Base-by-base conservation (phyloP, 768 basidiomycete species). In the Xerocomellus chrysenteron region DNA sequence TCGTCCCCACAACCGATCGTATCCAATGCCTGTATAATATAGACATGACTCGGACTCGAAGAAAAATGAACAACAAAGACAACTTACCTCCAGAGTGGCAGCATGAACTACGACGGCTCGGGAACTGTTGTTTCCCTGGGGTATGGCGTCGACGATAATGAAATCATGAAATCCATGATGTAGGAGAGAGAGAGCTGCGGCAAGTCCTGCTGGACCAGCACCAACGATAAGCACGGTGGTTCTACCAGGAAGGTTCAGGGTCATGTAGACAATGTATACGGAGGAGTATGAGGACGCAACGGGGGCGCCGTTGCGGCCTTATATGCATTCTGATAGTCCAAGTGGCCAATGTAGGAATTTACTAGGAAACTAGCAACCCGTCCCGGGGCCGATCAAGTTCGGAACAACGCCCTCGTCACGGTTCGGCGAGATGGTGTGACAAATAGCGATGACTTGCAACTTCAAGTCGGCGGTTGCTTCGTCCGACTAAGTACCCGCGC, bases 211-310 rank as follows among this genome's bases (percentile, higher is more conserved):
- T 24, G 82, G 82, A 17, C 82, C 81, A 26, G 78, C 79, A 30
- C 80, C 81, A 11, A 83, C 75, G 26, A 83, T 73, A 48, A 82
- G 75, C 30, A 82, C 66, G 26, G 75, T 75, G 5, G 79, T 76
- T 44, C 53, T 64, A 3, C 57, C 48, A 0, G 77, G 77, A 21
- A 76, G 62, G 30, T 30, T 30, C 30, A 30, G 30, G 1, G 72
- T 62, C 60, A 62, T 61, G 37, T 4, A 33, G 19, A 37, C 2
- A 28, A 17, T 58, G 10, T 35, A n/a, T 12, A 36, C 14, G 24
- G 13, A 37, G n/a, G 30, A 35, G 32, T 45, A 28, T 17, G 43
- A 33, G 19, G 37, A 40, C 3, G 4, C 37, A n/a, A 28, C 21
- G 3, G 13, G 12, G 32, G 26, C 7, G 5, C 6, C 30, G 9